Evolutionary conservation across 306 rosid species (phyloP).

Genomic region (Acacia melanoxylon): DNA sequence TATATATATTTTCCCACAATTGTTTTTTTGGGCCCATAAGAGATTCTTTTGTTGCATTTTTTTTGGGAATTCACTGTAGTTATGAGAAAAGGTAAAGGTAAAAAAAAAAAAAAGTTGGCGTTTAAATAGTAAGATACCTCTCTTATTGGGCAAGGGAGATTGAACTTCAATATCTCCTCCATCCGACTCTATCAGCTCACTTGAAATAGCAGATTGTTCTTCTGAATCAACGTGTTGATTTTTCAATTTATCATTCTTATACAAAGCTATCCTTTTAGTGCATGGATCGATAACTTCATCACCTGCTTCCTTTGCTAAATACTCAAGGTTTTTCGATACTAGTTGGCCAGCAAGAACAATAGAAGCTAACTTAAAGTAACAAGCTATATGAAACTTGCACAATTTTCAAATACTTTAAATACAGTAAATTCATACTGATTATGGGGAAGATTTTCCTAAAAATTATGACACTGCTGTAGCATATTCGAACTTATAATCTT

Average conservation of each 20-base stretch:
- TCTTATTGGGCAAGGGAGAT: slow-evolving; percentile 40
- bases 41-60: no score
- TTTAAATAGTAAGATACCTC: slow-evolving; percentile 40
- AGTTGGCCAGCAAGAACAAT: slow-evolving; percentile 7
- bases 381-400: neutral
- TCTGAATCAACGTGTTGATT: slow-evolving; percentile 26
- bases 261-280: slow-evolving; percentile 35
- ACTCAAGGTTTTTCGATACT: slow-evolving; percentile 14
- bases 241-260: slow-evolving; percentile 32
- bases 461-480: neutral
- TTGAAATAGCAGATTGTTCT: slow-evolving; percentile 47
- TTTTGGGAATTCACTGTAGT: neutral
- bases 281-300: slow-evolving; percentile 61
- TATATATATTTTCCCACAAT: no score
- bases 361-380: slow-evolving; percentile 24
- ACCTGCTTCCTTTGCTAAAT: slow-evolving; percentile 43
- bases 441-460: neutral
- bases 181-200: slow-evolving; percentile 55
- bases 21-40: no score
- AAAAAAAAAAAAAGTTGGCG: neutral
- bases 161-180: slow-evolving; percentile 47
- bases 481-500: neutral
- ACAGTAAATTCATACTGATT: slow-evolving; percentile 13
- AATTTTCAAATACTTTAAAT: neutral
- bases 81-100: neutral